A percentile compares a stretch with the other conserved stretches of the same genome.
phyloP scores from a whole-genome alignment of 192 early-diverging fungal genomes.

The Coemansia sp. region DNA sequence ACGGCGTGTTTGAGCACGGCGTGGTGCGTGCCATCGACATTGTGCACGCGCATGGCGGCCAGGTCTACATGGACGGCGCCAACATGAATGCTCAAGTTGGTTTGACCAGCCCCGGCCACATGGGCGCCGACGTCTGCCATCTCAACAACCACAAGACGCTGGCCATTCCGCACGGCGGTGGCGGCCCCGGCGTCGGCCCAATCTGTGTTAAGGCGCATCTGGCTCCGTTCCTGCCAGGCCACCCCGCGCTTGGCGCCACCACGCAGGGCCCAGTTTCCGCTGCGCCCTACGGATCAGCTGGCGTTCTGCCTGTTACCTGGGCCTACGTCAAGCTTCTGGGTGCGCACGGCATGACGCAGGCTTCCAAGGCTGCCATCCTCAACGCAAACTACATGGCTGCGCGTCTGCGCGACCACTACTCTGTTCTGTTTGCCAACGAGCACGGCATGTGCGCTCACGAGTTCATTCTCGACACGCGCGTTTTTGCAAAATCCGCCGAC shows the following conservation, averaged over 20 bases:
- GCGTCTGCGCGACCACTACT: constrained; percentile 88
- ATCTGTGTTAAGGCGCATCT: constrained; percentile 93
- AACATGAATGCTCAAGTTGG: constrained; percentile 90
- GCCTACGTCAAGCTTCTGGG: constrained; percentile 99
- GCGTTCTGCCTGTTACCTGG: constrained; percentile 97
- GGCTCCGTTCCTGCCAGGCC: constrained; percentile 88
- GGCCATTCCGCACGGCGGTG: constrained; percentile 98
- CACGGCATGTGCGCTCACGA: constrained; percentile 98
- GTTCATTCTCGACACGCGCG: constrained; percentile 95
- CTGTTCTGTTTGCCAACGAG: constrained; percentile 88
- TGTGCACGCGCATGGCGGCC: constrained; percentile 91
- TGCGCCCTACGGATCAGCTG: constrained; percentile 94
- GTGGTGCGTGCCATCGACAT: constrained; percentile 87
- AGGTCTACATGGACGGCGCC: constrained; percentile 98
- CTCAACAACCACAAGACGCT: constrained; percentile 99
- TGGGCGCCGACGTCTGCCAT: constrained; percentile 99
- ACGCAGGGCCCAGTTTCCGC: constrained; percentile 87
- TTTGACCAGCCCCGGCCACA: constrained; percentile 83
- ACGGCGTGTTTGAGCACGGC: constrained; percentile 95
- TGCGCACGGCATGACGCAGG: constrained; percentile 82
- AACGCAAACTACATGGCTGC: constrained; percentile 99
- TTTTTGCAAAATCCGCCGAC: constrained; percentile 75
- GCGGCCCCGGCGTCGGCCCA: constrained; percentile 97
- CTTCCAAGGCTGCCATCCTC: constrained; percentile 88
- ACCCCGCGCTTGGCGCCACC: constrained; percentile 75